Percentiles rank a stretch among this genome's conserved stretches.
Conservation (phyloP, 345 rosid genomes). For the Rubroshorea leprosula region DNA sequence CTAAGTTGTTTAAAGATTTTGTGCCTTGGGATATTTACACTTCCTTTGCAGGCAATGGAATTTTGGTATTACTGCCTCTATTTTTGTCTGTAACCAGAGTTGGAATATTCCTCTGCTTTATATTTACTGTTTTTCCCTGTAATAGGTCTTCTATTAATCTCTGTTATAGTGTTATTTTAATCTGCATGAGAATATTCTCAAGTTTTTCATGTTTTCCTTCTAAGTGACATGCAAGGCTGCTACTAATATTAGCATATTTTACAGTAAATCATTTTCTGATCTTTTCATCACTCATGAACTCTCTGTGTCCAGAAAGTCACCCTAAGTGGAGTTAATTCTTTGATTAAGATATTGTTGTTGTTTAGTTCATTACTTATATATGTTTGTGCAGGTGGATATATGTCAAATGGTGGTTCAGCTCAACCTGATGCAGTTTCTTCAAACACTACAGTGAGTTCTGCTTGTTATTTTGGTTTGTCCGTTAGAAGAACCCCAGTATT, state of each 20-base stretch:
- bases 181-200: too few species aligned
- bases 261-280: neutral
- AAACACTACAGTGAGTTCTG: conserved; percentile 73
- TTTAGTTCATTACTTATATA: neutral
- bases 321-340: neutral
- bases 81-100: neutral
- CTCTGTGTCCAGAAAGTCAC: neutral
- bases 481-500: conserved; percentile 7
- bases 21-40: neutral
- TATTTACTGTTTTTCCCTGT: too few species aligned
- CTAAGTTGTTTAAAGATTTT: too few species aligned
- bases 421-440: conserved; percentile 69
- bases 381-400: conserved; percentile 49
- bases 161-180: too few species aligned
- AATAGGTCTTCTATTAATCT: neutral
- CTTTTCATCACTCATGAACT: too few species aligned
- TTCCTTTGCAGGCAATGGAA: neutral
- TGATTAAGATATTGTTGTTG: neutral
- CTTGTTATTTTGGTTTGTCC: conserved; percentile 15
- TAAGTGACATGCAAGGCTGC: too few species aligned
- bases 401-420: conserved; percentile 48
- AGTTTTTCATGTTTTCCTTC: too few species aligned
- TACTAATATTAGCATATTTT: too few species aligned
- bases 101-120: neutral
- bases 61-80: neutral